phyloP scores from a whole-genome alignment of 352 stramenopile genomes.

The Pythium insidiosum region DNA sequence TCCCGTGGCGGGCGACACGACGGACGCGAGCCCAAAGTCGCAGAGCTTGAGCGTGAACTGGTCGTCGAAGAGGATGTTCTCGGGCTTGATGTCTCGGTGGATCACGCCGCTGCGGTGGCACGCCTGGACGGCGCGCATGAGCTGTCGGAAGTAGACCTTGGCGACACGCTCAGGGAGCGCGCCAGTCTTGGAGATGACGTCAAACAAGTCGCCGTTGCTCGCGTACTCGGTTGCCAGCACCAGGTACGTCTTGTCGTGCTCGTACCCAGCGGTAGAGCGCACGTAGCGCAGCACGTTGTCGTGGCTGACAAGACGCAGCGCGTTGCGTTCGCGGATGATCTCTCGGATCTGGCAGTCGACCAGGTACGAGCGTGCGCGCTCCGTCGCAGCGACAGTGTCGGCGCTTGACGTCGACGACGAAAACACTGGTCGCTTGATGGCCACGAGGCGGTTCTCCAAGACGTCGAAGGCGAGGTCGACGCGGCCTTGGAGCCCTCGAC shows the following conservation, averaged over 20 bases:
- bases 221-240: slow-evolving; percentile 77
- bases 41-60: slow-evolving; percentile 84
- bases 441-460: slow-evolving; percentile 29
- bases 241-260: slow-evolving; percentile 35
- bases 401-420: slow-evolving; percentile 21
- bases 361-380: too few species aligned
- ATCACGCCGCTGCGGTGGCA: slow-evolving; percentile 70
- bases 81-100: slow-evolving; percentile 87
- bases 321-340: slow-evolving; percentile 50
- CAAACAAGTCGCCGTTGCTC: slow-evolving; percentile 75
- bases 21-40: slow-evolving; percentile 90
- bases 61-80: slow-evolving; percentile 86
- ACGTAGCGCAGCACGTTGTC: slow-evolving; percentile 10
- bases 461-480: slow-evolving; percentile 58
- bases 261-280: slow-evolving; percentile 15
- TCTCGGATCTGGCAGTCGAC: slow-evolving; percentile 52
- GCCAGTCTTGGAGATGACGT: slow-evolving; percentile 65
- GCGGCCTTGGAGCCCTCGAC: slow-evolving; percentile 50
- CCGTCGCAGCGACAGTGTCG: too few species aligned
- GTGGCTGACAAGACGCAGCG: slow-evolving; percentile 31
- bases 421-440: slow-evolving; percentile 60
- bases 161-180: slow-evolving; percentile 45
- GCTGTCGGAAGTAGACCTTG: slow-evolving; percentile 71
- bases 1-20: slow-evolving; percentile 15
- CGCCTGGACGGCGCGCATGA: slow-evolving; percentile 54